Evolutionary conservation across 2,329 filamentous ascomycete genomes (phyloP).

Genomic region (Pseudogymnoascus sp.): DNA sequence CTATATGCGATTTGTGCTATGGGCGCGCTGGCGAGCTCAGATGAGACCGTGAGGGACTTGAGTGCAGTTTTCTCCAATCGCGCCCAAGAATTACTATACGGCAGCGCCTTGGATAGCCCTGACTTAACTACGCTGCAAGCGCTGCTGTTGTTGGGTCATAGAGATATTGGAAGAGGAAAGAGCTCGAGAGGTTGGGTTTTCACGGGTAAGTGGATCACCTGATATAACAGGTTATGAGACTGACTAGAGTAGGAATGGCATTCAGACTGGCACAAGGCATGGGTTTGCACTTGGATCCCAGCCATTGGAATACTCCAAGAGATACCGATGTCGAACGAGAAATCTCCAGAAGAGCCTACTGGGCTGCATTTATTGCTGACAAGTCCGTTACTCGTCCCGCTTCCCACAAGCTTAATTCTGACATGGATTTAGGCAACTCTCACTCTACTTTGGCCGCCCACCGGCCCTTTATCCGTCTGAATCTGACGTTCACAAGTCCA

Average conservation of each 20-base stretch:
- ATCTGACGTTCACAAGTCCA: conserved; percentile 42
- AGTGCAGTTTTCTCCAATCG: conserved; percentile 39
- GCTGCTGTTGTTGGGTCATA: conserved; percentile 38
- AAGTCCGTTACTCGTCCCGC: conserved; percentile 25
- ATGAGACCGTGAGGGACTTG: conserved; percentile 29
- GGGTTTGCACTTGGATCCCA: conserved; percentile 45
- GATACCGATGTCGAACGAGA: conserved; percentile 39
- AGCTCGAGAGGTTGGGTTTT: conserved; percentile 45
- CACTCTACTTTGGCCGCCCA: conserved; percentile 43
- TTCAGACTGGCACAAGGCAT: conserved; percentile 45
- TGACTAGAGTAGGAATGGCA: conserved; percentile 32
- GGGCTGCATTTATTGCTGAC: conserved; percentile 43
- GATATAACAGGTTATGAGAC: background rate
- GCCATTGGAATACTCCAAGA: conserved; percentile 38
- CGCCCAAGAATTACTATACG: conserved; percentile 38
- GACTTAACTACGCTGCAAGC: conserved; percentile 41
- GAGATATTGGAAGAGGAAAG: conserved; percentile 41
- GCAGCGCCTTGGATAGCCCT: conserved; percentile 37
- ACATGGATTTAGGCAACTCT: conserved; percentile 31
- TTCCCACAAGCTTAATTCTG: background rate
- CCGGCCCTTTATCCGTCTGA: conserved; percentile 42
- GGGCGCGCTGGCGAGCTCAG: conserved; percentile 40
- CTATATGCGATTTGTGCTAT: conserved; percentile 42
- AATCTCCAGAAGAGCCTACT: conserved; percentile 42
- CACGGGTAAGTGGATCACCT: conserved; percentile 29